A percentile compares a stretch with the other conserved stretches of the same genome.
Conservation (phyloP, 225 moss, liverwort and hornwort genomes). For the Climacium dendroides region DNA sequence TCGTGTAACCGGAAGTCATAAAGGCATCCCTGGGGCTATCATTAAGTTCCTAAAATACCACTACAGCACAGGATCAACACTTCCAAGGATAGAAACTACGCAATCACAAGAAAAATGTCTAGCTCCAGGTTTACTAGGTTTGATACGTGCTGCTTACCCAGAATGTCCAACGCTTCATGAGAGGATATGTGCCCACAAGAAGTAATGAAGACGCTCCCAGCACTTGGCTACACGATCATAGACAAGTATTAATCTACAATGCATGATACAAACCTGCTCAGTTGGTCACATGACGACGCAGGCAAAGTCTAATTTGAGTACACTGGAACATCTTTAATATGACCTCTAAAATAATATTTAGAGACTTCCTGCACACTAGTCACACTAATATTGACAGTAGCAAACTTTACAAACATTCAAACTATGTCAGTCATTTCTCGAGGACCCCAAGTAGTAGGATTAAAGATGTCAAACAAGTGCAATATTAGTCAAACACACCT, state of each 20-base stretch:
- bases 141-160: constrained; percentile 49
- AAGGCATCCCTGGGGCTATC: not conserved
- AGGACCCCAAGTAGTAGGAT: not conserved
- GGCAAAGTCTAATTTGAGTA: not conserved
- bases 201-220: constrained; percentile 87
- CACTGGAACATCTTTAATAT: not conserved
- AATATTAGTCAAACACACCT: not conserved
- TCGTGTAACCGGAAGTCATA: not conserved
- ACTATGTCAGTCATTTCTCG: not conserved
- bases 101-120: not conserved
- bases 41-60: not conserved
- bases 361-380: not conserved
- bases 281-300: not conserved
- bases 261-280: not conserved
- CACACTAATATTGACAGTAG: not conserved
- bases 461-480: not conserved
- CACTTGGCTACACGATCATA: constrained; percentile 50
- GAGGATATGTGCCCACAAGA: constrained; percentile 91
- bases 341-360: not conserved
- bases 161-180: constrained; percentile 96
- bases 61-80: not conserved
- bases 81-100: not conserved
- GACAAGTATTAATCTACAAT: not conserved
- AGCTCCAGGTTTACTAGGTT: not conserved
- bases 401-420: not conserved